phyloP scores from a whole-genome alignment of 2,329 filamentous ascomycete genomes.

The Stagonosporopsis rhizophila region DNA sequence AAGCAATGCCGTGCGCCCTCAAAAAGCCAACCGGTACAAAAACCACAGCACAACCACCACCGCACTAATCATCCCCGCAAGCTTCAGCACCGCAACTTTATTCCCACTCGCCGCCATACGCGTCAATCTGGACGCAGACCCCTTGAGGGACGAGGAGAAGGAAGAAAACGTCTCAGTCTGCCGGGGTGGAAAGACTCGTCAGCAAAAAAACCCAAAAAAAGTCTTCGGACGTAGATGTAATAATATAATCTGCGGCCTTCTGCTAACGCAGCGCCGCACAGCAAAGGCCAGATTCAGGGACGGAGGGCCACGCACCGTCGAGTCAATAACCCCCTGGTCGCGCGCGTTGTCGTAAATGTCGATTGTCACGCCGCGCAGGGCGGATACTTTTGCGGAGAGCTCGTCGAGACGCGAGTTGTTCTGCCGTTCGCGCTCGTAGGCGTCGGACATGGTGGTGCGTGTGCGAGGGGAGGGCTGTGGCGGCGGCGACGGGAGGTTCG shows the following conservation, averaged over 20 bases:
- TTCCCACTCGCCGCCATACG: slow-evolving; percentile 93
- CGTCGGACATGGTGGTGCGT: slow-evolving; percentile 58
- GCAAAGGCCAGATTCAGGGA: no score
- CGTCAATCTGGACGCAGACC: slow-evolving; percentile 80
- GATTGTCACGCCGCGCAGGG: slow-evolving; percentile 89
- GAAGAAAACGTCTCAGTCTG: slow-evolving; percentile 90
- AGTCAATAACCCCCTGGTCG: slow-evolving; percentile 76
- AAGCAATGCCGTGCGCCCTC: no score
- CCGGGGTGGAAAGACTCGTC: no score
- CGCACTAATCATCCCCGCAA: slow-evolving; percentile 81
- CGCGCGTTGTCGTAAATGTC: slow-evolving; percentile 98
- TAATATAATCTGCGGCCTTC: no score
- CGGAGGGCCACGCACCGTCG: slow-evolving; percentile 88
- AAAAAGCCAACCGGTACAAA: slow-evolving; percentile 11
- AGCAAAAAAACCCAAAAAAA: no score
- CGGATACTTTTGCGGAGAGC: slow-evolving; percentile 87
- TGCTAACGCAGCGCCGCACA: no score
- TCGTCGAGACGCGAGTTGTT: slow-evolving; percentile 95
- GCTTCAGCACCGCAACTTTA: slow-evolving; percentile 87
- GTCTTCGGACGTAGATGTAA: no score
- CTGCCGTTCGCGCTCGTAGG: slow-evolving; percentile 72
- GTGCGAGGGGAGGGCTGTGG: not conserved
- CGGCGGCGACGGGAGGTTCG: not conserved
- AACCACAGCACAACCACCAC: slow-evolving; percentile 68
- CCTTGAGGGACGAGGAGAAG: slow-evolving; percentile 82